Base-by-base conservation (phyloP, 108 stramenopile species). In the Fragilaria crotonensis region DNA sequence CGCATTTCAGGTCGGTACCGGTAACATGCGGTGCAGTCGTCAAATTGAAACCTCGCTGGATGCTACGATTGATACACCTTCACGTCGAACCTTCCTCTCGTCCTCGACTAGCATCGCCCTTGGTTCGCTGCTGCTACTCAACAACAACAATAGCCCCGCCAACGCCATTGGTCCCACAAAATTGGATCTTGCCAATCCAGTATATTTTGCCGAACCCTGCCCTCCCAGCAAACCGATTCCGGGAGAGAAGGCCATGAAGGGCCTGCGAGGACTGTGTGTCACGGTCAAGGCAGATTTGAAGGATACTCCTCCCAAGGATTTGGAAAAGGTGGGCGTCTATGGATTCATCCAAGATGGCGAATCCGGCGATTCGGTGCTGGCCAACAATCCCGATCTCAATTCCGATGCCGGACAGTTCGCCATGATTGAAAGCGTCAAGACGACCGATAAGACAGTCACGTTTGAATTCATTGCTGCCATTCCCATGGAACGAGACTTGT, bases 371-470 rank as follows among this genome's bases (percentile, higher is more conserved):
- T 76, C 77, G 23, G 95, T 95, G 18, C 64, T 95, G 14, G 95
- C 95, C 28, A 95, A 95, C 63, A 95, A 95, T 69, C 95, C 95
- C 14, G 95, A 95, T 72, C 59, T 83, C 0, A 68, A 67, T 3
- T 89, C 95, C 25, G 95, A 95, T 71, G 90, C 95, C 0, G 95
- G 95, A 25, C 95, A 95, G 65, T 93, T 94, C 59, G 88, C 89
- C 28, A 94, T 94, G 59, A 73, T 94, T 28, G 75, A 78, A 49
- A 52, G 44, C 44, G 71, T 94, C 25, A 71, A 58, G 28, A 54
- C 84, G 0, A 80, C 64, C 7, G 83, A 89, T 27, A 90, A 87
- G 61, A 71, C 67, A 26, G 69, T 87, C 45, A 67, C 77, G 52
- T 91, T 94, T 74, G 89, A 87, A 54, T 91, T 91, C 52, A 74